These are phyloP conservation scores for Triadica sebifera DNA, from an alignment of 345 rosid species.

Conservation along the genomic window DNA sequence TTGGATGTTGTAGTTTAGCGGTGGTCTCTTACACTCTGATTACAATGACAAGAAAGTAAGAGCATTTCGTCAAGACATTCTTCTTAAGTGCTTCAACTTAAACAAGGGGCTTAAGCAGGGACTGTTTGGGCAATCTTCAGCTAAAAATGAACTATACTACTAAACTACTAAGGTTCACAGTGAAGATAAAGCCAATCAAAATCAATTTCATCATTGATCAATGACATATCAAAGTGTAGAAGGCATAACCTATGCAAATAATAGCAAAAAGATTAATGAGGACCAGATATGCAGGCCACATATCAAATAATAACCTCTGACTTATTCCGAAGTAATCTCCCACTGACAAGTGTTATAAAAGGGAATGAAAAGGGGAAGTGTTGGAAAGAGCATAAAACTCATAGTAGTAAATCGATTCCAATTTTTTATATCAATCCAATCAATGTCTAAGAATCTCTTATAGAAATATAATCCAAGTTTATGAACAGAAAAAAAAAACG, in stretches of 20 bases:
- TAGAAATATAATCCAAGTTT: not conserved
- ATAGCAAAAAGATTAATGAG: no score
- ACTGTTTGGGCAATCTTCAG: not conserved
- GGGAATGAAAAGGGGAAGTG: not conserved
- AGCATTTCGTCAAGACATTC: not conserved
- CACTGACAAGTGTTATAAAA: not conserved
- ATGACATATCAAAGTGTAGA: not conserved
- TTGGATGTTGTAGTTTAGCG: not conserved
- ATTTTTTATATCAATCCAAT: not conserved
- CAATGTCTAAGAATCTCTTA: not conserved
- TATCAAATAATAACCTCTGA: no score
- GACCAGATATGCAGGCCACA: no score
- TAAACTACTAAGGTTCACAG: not conserved
- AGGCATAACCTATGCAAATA: not conserved
- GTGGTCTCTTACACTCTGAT: no score
- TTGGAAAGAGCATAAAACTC: not conserved
- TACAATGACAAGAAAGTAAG: not conserved
- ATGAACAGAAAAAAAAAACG: not conserved
- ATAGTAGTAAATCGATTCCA: not conserved
- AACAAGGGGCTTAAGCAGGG: conserved; percentile 5
- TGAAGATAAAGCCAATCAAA: not conserved
- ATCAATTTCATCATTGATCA: not conserved
- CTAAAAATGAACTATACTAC: not conserved
- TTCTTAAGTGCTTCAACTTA: not conserved
- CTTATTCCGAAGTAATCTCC: not conserved